Base-by-base conservation (phyloP, 108 stramenopile genomes). In the Fistulifera pelliculosa region DNA sequence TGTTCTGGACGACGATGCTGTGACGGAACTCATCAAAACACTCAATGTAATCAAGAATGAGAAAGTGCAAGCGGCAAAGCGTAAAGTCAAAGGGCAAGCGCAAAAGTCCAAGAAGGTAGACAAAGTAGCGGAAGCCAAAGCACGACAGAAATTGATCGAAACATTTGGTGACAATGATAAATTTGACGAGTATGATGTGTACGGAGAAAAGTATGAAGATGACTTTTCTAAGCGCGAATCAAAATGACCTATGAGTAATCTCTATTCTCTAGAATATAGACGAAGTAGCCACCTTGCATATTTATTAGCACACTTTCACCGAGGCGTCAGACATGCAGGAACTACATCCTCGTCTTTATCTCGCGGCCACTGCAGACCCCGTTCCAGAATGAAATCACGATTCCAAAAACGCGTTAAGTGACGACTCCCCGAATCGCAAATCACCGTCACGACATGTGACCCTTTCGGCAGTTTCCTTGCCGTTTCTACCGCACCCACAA, bases 41-140 rank as follows among this genome's bases (percentile, higher is more conserved):
- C 83, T 83, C 60, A 94, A 90, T 52, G 83, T 90, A 12, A 86
- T 94, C 67, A 94, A 94, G 67, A 94, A 94, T 60, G 93, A 94
- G 31, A 94, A 90, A 67, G 76, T 88, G 19, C 86, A 87, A 65
- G 72, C 64, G 27, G 70, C 80, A 10, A 94, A 94, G 52, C 72
- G 80, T 35, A 93, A 93, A 62, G 71, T 71, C 55, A 94, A 94
- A 79, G 85, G 85, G 23, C 86, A 90, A 66, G 86, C 88, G 11
- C 84, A 84, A 69, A 94, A 94, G 58, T 68, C 84, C 3, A 86
- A 85, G 72, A 94, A 94, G 65, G 65, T 50, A 15, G 93, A 94
- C 60, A 94, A 90, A 66, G 75, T 45, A 22, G 82, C 73, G 23
- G 81, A 87, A 57, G 66, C 64, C 55, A 88, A 90, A 69, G 88